Percentiles rank a stretch among this genome's conserved stretches.
Conservation (phyloP, 139 green algal genomes). For the Coelastrella sp. region DNA sequence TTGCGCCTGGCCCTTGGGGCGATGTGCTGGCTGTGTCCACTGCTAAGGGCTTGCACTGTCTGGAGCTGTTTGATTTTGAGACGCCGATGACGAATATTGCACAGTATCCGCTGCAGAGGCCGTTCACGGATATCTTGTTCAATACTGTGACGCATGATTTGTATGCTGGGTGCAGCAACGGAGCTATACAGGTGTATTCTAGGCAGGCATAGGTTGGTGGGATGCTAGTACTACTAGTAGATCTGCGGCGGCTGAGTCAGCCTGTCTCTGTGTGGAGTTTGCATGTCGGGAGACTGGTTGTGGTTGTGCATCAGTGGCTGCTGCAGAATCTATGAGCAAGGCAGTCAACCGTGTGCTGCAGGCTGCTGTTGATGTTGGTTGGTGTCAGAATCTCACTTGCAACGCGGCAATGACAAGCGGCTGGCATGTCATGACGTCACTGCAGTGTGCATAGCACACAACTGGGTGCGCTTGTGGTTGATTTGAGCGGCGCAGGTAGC, state of each 20-base stretch:
- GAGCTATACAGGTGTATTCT: slow-evolving; percentile 11
- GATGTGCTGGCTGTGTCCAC: slow-evolving; percentile 42
- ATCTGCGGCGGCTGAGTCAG: too few relatives aligned
- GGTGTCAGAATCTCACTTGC: too few relatives aligned
- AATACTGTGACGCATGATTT: slow-evolving; percentile 38
- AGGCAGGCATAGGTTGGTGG: neutral
- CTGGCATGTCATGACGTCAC: too few relatives aligned
- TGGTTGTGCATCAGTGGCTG: too few relatives aligned
- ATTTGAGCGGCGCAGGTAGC: too few relatives aligned
- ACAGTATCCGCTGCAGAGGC: neutral
- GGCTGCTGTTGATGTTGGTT: too few relatives aligned
- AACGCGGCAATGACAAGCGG: too few relatives aligned
- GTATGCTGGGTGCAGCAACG: slow-evolving; percentile 22
- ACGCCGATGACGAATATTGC: slow-evolving; percentile 20
- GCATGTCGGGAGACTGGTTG: too few relatives aligned
- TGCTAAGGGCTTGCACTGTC: slow-evolving; percentile 22
- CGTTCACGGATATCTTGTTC: slow-evolving; percentile 34
- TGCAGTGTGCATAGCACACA: too few relatives aligned
- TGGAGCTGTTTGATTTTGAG: slow-evolving; percentile 44
- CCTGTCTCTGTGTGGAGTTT: neutral
- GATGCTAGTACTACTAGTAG: neutral
- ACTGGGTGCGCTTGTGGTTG: too few relatives aligned
- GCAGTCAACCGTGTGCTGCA: too few relatives aligned
- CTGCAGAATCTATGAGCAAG: too few relatives aligned
- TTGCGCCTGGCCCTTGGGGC: slow-evolving; percentile 24